Evolutionary conservation across 768 basidiomycete genomes (phyloP), one percentile per base, ranked within the genome.

Genomic region (Cystofilobasidium ferigula): DNA sequence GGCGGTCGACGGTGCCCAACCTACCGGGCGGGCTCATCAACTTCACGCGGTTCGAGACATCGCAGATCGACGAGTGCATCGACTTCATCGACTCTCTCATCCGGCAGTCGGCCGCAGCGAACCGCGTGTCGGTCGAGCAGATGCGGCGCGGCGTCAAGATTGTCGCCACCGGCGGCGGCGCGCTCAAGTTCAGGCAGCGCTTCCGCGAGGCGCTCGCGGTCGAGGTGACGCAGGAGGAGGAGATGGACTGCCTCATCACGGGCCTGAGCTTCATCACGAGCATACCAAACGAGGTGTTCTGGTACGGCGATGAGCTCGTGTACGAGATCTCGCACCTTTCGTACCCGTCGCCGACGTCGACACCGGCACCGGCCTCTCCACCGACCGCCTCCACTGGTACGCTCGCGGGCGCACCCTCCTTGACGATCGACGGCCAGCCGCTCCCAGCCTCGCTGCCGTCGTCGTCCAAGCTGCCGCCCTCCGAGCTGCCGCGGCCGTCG

Each of bases 241-340:
- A 99, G 81, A 98, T 99, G 95, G 94, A 90, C 78, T 97, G 95
- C 72, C 78, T 98, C 74, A 98, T 97, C 70, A 86, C 90, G 71
- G 95, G 95, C 34, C 81, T 99, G 74, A 88, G 89, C 77, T 99
- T 99, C 78, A 87, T 98, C 76, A 87, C 87, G 40, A 85, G 88
- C 75, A 93, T 99, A 68, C 94, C 94, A 38, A 86, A 91, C 77
- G 95, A 99, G 78, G 94, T 89, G 34, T 99, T 98, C 78, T 97
- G 86, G 81, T 98, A 97, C 78, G 95, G 92, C 62, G 94, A 99
- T 77, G 88, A 97, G 77, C 84, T 97, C 71, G 93, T 97, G 63
- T 87, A 78, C 57, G 74, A 88, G 73, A 81, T 80, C 48, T 76
- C 76, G 40, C 78, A 79, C 70, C 57, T 67, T 24, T 34, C 36